Evolutionary conservation across 169 alveolate species (phyloP).

Genomic region (Cryptosporidium parvum): DNA sequence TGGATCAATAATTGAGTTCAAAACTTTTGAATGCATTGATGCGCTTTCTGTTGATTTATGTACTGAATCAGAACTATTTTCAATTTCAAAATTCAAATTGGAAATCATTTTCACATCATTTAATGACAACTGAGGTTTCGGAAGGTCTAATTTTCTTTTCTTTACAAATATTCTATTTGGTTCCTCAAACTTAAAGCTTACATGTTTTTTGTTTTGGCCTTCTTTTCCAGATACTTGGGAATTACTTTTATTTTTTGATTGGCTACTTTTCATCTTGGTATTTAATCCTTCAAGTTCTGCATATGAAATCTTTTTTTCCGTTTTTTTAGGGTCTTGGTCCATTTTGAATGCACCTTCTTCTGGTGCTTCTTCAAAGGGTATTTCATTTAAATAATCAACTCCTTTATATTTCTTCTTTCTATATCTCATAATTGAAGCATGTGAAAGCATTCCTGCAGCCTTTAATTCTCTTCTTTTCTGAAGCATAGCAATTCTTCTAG

Average conservation of each 20-base stretch:
- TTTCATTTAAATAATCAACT: slow-evolving; percentile 94
- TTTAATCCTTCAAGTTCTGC: slow-evolving; percentile 71
- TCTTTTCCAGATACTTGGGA: slow-evolving; percentile 4
- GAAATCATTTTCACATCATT: slow-evolving; percentile 43
- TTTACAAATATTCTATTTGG: slow-evolving; percentile 32
- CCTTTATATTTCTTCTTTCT: slow-evolving; percentile 89
- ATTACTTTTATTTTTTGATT: slow-evolving; percentile 28
- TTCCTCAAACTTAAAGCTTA: slow-evolving; percentile 36
- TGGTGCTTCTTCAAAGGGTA: slow-evolving; percentile 95
- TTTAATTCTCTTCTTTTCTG: slow-evolving; percentile 98
- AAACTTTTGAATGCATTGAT: neutral
- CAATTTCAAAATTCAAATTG: slow-evolving; percentile 17
- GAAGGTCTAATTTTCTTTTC: slow-evolving; percentile 55
- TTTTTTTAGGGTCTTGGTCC: slow-evolving; percentile 82
- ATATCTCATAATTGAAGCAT: slow-evolving; percentile 82
- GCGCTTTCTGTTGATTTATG: slow-evolving; percentile 11
- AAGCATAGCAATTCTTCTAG: slow-evolving; percentile 95
- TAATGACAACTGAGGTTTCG: slow-evolving; percentile 50
- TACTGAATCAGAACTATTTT: slow-evolving; percentile 7
- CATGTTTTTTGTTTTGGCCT: neutral
- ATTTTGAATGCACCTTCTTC: slow-evolving; percentile 93
- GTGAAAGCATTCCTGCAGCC: slow-evolving; percentile 96
- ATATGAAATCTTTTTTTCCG: slow-evolving; percentile 66
- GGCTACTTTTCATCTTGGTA: neutral
- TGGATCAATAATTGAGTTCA: neutral